Base-by-base conservation (phyloP, 345 rosid species). In the Limnanthes douglasii region DNA sequence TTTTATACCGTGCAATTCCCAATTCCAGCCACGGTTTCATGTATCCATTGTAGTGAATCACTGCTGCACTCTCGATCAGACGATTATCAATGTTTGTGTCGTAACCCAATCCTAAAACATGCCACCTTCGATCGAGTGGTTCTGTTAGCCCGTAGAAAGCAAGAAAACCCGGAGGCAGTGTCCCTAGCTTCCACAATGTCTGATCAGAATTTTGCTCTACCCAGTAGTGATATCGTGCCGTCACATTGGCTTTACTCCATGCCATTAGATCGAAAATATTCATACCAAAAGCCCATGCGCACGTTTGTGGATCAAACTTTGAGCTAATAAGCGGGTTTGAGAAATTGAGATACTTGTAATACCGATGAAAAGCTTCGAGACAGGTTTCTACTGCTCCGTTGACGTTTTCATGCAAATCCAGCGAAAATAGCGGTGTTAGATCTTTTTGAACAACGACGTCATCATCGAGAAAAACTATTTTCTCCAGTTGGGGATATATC, bases 271-370 rank as follows among this genome's bases (percentile, higher is more conserved):
- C 94, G 29, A 90, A 84, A 31, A 77, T 65, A 41, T 90, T 90
- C 98, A 84, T 77, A 12, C 98, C 98, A 31, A 84, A 90, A 2
- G 98, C 98, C 98, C 98, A 90, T 19, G 92, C 96, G 46, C 98
- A 90, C 38, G 96, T 93, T 55, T 84, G 98, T 0, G 94, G 98
- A 46, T 90, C 98, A 20, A 90, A 72, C 73, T 84, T 90, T 3
- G 93, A 77, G 82, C 96, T 80, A 54, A 90, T 77, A 32, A 72
- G 51, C 4, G 93, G 78, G 57, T 78, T 80, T 3, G 99, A 90
- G 64, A 90, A 90, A 45, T 90, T 90, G 21, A 85, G 78, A 63
- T 84, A 85, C 82, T 81, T 90, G 66, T 85, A 78, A 46, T 62
- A 81, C 6, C 99, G 85, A 70, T 90, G 99, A 64, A 65, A 80